Conservation (phyloP, 1,284 basidiomycete genomes). For the Marasmius fiardii region DNA sequence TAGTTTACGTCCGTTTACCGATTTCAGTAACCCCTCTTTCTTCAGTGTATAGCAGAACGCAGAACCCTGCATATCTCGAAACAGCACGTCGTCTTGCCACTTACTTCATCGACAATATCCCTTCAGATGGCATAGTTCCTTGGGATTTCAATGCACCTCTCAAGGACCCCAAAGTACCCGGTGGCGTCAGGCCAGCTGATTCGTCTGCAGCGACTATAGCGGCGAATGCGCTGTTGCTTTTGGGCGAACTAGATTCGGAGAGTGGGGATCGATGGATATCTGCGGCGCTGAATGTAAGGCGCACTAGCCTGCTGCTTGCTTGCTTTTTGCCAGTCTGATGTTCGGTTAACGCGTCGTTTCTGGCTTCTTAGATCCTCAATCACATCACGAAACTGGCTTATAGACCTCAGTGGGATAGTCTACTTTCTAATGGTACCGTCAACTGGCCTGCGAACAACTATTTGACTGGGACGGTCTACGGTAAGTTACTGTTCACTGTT, state of each 20-base stretch:
- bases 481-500: constrained; percentile 31
- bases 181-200: constrained; percentile 46
- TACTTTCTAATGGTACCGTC: constrained; percentile 66
- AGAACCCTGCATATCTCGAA: constrained; percentile 46
- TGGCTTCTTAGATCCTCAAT: constrained; percentile 47
- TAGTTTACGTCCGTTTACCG: constrained; percentile 8
- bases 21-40: neutral
- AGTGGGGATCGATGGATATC: constrained; percentile 46
- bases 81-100: constrained; percentile 54
- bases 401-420: constrained; percentile 55
- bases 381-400: constrained; percentile 52
- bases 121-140: constrained; percentile 56
- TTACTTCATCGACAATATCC: constrained; percentile 58
- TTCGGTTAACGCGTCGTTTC: too few species aligned
- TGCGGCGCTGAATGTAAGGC: constrained; percentile 16
- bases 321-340: too few species aligned
- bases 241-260: constrained; percentile 48
- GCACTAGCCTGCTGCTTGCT: too few species aligned
- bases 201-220: constrained; percentile 65
- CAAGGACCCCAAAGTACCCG: constrained; percentile 36
- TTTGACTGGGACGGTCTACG: constrained; percentile 63
- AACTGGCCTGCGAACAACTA: constrained; percentile 55
- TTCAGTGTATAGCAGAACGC: constrained; percentile 57
- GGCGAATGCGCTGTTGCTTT: constrained; percentile 52
- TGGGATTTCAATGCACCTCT: constrained; percentile 72